Conservation (phyloP, 2,329 filamentous ascomycete species). For the Talaromyces verruculosus region DNA sequence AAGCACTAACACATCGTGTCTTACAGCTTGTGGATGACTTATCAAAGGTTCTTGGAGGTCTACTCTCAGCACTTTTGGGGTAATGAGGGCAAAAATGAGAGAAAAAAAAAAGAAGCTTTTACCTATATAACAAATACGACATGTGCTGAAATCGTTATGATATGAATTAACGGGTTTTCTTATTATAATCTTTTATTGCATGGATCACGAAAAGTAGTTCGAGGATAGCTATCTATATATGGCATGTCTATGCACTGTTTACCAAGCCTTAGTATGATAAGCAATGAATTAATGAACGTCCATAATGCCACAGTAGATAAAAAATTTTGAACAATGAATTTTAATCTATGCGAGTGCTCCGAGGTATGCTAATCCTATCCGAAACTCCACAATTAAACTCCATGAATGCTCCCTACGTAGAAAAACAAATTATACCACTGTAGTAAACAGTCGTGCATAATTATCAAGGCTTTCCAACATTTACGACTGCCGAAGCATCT, state of each 20-base stretch:
- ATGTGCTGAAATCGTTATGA: not conserved
- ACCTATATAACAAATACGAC: not conserved
- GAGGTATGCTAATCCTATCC: not conserved
- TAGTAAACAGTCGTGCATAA: not conserved
- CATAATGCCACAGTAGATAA: not conserved
- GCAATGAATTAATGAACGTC: not conserved
- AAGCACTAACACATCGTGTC: not conserved
- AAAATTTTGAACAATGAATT: not conserved
- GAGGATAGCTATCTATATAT: not conserved
- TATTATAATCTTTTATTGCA: not conserved
- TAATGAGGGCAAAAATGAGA: not conserved
- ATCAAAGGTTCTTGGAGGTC: constrained; percentile 24
- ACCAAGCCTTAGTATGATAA: not conserved
- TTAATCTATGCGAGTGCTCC: constrained; percentile 1
- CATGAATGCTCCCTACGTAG: not conserved
- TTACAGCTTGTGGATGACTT: constrained; percentile 33
- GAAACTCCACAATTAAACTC: not conserved
- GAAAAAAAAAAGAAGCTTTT: not conserved
- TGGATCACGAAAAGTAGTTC: not conserved
- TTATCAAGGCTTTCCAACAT: not conserved
- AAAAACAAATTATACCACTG: not conserved
- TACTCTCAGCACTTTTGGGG: constrained; percentile 18
- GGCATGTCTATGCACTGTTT: not conserved
- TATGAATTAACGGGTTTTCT: not conserved
- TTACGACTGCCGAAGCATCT: constrained; percentile 16